Evolutionary conservation across 148 eudicot species (phyloP).

Genomic region (Dianthus caryophyllus): DNA sequence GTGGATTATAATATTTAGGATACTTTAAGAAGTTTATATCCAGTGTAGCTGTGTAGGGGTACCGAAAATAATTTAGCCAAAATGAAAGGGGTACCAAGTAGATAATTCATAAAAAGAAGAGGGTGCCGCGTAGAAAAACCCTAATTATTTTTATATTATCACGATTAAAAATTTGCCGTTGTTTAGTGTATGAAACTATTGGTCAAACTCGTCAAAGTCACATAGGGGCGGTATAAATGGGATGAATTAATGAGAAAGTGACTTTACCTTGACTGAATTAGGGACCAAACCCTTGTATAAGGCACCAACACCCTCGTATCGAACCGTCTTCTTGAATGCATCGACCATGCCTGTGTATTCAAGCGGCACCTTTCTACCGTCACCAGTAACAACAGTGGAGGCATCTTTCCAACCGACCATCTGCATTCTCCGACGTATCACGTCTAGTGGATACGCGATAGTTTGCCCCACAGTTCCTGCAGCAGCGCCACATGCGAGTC

Average conservation of each 20-base stretch:
- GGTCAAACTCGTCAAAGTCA: not conserved
- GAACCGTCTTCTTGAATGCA: slow-evolving; percentile 80
- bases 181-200: not conserved
- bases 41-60: too few species aligned
- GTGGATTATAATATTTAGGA: too few species aligned
- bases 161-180: too few species aligned
- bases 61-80: too few species aligned
- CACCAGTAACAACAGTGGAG: slow-evolving; percentile 68
- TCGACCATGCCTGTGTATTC: slow-evolving; percentile 87
- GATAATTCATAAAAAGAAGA: too few species aligned
- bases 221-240: not conserved
- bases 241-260: not conserved
- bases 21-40: too few species aligned
- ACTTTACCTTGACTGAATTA: slow-evolving; percentile 53
- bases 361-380: slow-evolving; percentile 59
- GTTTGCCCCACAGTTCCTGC: slow-evolving; percentile 95
- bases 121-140: too few species aligned
- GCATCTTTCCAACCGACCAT: slow-evolving; percentile 95
- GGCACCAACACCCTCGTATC: slow-evolving; percentile 73
- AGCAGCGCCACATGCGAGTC: slow-evolving; percentile 91
- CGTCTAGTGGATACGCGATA: slow-evolving; percentile 95
- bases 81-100: too few species aligned
- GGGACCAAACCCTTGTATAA: slow-evolving; percentile 96
- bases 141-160: too few species aligned
- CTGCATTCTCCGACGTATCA: slow-evolving; percentile 90